phyloP scores from a whole-genome alignment of 371 early-diverging fungal genomes.

The Mortierella sp. region DNA sequence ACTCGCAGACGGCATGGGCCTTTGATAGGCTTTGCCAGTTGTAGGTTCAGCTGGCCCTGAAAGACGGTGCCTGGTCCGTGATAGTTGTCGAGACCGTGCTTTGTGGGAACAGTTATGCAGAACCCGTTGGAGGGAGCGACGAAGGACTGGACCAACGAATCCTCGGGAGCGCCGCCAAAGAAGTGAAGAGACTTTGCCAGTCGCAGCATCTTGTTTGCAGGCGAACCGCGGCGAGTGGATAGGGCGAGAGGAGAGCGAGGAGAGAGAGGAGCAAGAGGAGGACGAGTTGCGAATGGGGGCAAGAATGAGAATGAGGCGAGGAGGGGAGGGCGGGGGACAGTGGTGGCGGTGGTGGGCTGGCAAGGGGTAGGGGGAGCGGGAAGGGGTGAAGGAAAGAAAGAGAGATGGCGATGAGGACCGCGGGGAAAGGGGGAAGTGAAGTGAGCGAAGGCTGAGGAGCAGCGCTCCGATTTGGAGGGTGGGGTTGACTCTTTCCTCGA shows the following conservation, averaged over 20 bases:
- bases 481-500: no score
- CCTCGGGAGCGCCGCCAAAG: conserved; percentile 26
- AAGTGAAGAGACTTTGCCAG: conserved; percentile 38
- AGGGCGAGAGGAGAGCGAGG: not conserved
- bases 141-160: conserved; percentile 30
- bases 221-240: not conserved
- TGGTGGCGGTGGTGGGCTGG: not conserved
- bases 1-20: conserved; percentile 40
- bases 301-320: not conserved
- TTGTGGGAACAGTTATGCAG: conserved; percentile 34
- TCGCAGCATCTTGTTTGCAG: conserved; percentile 27
- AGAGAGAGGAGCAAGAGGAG: not conserved
- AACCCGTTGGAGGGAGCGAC: conserved; percentile 38
- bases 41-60: conserved; percentile 47
- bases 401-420: not conserved
- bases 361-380: not conserved
- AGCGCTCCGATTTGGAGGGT: no score
- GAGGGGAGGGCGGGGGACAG: not conserved
- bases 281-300: not conserved
- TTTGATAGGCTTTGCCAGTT: conserved; percentile 31
- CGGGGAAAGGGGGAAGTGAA: no score
- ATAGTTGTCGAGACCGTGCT: conserved; percentile 41
- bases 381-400: not conserved
- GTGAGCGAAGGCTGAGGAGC: no score
- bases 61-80: conserved; percentile 52